phyloP scores from a whole-genome alignment of 441 rosid genomes.

The Erysimum cheiri region DNA sequence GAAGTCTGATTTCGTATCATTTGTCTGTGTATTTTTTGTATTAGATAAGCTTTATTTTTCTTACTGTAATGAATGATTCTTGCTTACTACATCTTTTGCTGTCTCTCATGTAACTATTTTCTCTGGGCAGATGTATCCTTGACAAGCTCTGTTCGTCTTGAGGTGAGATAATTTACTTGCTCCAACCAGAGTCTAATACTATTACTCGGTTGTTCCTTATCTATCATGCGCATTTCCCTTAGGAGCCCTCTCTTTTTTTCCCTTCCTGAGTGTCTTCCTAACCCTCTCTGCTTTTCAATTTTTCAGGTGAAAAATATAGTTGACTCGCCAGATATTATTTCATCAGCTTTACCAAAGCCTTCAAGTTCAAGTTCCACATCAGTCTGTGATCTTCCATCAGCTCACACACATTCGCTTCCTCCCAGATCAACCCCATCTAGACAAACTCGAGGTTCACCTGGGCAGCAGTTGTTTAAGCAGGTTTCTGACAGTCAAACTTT shows the following conservation, averaged over 20 bases:
- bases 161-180: conserved; percentile 49
- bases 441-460: conserved; percentile 69
- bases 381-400: conserved; percentile 48
- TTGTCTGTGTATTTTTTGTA: background rate
- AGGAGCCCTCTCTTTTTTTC: background rate
- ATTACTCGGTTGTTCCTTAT: background rate
- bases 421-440: conserved; percentile 80
- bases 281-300: background rate
- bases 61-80: conserved; percentile 1
- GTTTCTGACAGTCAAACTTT: conserved; percentile 84
- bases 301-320: conserved; percentile 53
- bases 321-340: conserved; percentile 55
- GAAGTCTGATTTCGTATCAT: background rate
- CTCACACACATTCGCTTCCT: conserved; percentile 54
- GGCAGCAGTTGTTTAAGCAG: conserved; percentile 76
- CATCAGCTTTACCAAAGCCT: conserved; percentile 58
- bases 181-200: background rate
- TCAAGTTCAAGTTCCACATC: conserved; percentile 50
- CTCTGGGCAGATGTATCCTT: conserved; percentile 59
- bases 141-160: conserved; percentile 54
- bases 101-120: conserved; percentile 31
- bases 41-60: background rate
- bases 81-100: conserved; percentile 22
- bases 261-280: conserved; percentile 9
- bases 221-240: background rate